Evolutionary conservation across 2,329 filamentous ascomycete genomes (phyloP), one percentile per base, ranked within the genome.

Genomic region (Cercospora brassicicola): DNA sequence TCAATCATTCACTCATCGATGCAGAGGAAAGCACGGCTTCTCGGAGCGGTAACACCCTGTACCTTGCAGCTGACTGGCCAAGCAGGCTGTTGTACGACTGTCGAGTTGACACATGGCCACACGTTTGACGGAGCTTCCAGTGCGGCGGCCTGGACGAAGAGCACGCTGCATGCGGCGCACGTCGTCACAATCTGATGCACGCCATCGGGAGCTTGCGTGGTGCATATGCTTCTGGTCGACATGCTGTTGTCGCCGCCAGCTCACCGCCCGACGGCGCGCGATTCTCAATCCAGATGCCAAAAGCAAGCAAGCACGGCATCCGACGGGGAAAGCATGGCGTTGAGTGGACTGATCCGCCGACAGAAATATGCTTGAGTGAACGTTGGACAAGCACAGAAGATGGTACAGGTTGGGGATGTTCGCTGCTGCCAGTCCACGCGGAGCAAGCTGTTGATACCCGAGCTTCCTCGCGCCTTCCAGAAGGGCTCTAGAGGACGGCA

Each of bases 381-480:
- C 31, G 8, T 33, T 33, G 31, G 10, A 13, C 31, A 33, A 11
- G 23, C 23, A 23, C 23, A 23, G 23, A 23, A 23, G 31, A 33
- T 4, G 31, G 31, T 33, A 33, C 11, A 33, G 31, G 31, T 10
- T 10, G 31, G 31, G 31, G 31, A 33, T 11, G 10, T 33, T 33
- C 31, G 31, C 31, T 10, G 31, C 31, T 13, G 31, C 31, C 31
- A 33, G 31, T 33, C 10, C 10, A 33, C 10, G 11, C 39, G 15
- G 39, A 42, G 39, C 13, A 42, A 42, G 13, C 39, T 42, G 39
- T 15, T 42, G 39, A 6, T 18, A n/a, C 39, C 39, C 39, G 39
- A 18, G 39, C 42, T 48, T 48, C 42, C 42, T 48, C 18, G 42
- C 42, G 42, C 42, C 42, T 48, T 67, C 71, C 2, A 70, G 77